Evolutionary conservation across 208 protist species (phyloP).

Genomic region (Willaertia magna): DNA sequence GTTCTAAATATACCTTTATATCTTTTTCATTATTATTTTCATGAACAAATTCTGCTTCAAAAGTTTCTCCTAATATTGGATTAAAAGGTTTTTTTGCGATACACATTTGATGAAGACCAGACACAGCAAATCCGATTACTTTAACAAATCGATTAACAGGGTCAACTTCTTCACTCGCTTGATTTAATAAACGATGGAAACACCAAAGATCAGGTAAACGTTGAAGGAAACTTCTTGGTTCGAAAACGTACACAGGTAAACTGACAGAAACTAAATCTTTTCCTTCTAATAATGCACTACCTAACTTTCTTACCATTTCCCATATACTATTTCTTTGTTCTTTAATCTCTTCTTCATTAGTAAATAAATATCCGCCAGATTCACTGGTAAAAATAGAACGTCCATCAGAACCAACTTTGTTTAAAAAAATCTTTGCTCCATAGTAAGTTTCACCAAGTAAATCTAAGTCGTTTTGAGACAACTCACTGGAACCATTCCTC

Average conservation of each 20-base stretch:
- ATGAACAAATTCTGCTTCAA: conserved; percentile 21
- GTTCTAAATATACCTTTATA: conserved; percentile 22
- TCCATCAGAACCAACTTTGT: not conserved
- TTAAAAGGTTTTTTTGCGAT: conserved; percentile 28
- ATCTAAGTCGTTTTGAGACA: not conserved
- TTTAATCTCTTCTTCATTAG: conserved; percentile 2
- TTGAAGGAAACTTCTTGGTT: conserved; percentile 25
- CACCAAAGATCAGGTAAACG: conserved; percentile 18
- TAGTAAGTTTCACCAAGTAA: not conserved
- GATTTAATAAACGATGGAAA: conserved; percentile 2
- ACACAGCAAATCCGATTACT: conserved; percentile 20
- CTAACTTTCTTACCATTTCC: conserved; percentile 22
- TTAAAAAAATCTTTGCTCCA: not conserved
- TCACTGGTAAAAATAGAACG: not conserved
- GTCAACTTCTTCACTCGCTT: conserved; percentile 9
- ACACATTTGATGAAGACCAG: conserved; percentile 24
- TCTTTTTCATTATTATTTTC: conserved; percentile 3
- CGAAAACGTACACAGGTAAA: conserved; percentile 27
- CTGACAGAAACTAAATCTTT: conserved; percentile 31
- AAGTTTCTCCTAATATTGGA: conserved; percentile 34
- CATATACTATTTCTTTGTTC: conserved; percentile 14
- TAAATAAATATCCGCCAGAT: not conserved
- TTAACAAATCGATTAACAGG: conserved; percentile 18
- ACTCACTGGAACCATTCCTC: too few relatives aligned
- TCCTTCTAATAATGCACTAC: conserved; percentile 20